These are phyloP conservation scores for Prunus mume DNA, from an alignment of 306 rosid genomes.

Conservation along the genomic window DNA sequence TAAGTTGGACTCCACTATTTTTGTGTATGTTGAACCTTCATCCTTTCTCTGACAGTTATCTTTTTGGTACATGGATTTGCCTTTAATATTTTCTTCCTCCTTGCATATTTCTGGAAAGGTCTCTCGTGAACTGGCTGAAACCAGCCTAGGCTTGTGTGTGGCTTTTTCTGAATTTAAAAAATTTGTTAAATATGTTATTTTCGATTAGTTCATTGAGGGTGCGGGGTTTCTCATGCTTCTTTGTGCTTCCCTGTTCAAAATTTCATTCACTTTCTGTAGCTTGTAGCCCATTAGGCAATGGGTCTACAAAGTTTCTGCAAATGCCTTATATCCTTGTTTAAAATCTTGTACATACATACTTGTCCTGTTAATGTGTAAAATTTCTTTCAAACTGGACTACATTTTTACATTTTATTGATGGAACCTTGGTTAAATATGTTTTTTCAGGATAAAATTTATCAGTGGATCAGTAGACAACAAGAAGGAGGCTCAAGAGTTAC, in stretches of 20 bases:
- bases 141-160: not conserved
- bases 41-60: not conserved
- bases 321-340: not conserved
- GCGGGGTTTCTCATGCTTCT: not conserved
- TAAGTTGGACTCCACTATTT: not conserved
- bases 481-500: constrained; percentile 77
- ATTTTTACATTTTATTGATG: not conserved
- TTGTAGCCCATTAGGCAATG: not conserved
- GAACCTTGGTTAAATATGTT: not conserved
- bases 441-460: constrained; percentile 77
- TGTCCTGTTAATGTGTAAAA: not conserved
- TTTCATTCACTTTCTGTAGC: not conserved
- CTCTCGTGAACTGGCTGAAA: not conserved
- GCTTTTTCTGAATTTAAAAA: not conserved
- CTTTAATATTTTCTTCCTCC: not conserved
- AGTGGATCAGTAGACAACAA: constrained; percentile 81
- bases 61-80: not conserved
- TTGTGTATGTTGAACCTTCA: too few species aligned
- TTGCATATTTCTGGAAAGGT: not conserved
- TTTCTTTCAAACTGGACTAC: not conserved
- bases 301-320: not conserved
- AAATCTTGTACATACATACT: not conserved
- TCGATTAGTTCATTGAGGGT: not conserved
- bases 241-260: not conserved
- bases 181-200: not conserved